A percentile compares a stretch with the other conserved stretches of the same genome.
Conservation (phyloP, 2,329 filamentous ascomycete species). For the Scytalidium sp. region DNA sequence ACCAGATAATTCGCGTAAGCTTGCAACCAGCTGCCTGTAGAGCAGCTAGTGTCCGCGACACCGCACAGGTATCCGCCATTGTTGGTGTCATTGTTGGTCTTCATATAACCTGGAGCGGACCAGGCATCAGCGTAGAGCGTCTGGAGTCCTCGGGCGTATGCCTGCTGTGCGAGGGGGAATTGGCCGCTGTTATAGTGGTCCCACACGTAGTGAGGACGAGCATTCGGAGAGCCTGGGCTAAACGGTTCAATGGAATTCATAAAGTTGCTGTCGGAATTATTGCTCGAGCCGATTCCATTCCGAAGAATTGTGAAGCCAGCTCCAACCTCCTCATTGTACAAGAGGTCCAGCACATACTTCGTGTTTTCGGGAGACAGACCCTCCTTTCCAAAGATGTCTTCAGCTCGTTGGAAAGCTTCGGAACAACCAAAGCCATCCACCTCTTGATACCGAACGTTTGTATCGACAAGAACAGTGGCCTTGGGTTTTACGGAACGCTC, state of each 20-base stretch:
- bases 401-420: slow-evolving; percentile 43
- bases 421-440: slow-evolving; percentile 49
- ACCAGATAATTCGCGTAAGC: slow-evolving; percentile 47
- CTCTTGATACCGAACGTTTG: slow-evolving; percentile 21
- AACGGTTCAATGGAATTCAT: slow-evolving; percentile 43
- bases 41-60: slow-evolving; percentile 36
- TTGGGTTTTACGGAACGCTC: too few relatives aligned
- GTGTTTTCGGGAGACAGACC: slow-evolving; percentile 26
- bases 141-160: slow-evolving; percentile 38
- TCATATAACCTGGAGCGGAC: slow-evolving; percentile 50
- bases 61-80: slow-evolving; percentile 45
- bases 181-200: slow-evolving; percentile 46
- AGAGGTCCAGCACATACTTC: slow-evolving; percentile 38
- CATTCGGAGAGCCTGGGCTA: slow-evolving; percentile 38
- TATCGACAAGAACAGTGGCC: slow-evolving; percentile 23
- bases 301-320: slow-evolving; percentile 49
- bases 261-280: slow-evolving; percentile 34
- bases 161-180: slow-evolving; percentile 49
- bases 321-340: slow-evolving; percentile 42
- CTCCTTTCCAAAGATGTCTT: slow-evolving; percentile 35
- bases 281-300: slow-evolving; percentile 39
- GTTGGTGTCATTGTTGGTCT: slow-evolving; percentile 42
- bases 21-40: slow-evolving; percentile 43
- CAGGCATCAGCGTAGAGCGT: slow-evolving; percentile 47
- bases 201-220: slow-evolving; percentile 40